Conservation (phyloP, 73 alveolate species). For the Paramecium biaurelia region DNA sequence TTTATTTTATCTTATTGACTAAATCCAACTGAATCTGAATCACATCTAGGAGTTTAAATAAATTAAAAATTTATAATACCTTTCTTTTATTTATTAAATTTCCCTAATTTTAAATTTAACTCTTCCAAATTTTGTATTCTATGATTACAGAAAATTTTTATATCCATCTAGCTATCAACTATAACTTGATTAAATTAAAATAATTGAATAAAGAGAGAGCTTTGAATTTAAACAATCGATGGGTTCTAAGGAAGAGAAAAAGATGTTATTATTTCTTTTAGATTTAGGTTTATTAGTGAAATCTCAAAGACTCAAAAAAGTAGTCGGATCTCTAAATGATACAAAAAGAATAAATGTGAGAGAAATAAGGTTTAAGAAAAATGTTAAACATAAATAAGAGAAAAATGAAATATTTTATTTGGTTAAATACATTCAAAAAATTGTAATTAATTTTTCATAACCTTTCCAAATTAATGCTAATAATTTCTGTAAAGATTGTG, state of each 20-base stretch:
- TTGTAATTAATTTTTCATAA: constrained; percentile 18
- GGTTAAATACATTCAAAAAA: constrained; percentile 67
- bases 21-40: background rate
- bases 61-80: too few species aligned
- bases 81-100: constrained; percentile 49
- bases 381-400: too few species aligned
- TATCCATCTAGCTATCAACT: constrained; percentile 15
- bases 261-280: too few species aligned
- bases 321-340: constrained; percentile 88
- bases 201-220: too few species aligned
- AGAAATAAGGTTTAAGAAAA: too few species aligned
- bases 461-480: constrained; percentile 25
- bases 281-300: too few species aligned
- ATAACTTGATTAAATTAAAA: too few species aligned
- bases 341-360: too few species aligned
- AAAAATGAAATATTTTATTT: too few species aligned
- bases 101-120: constrained; percentile 68
- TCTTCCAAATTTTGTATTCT: constrained; percentile 71
- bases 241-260: too few species aligned
- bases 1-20: constrained; percentile 30
- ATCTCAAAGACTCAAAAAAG: constrained; percentile 55
- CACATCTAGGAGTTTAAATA: background rate
- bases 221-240: too few species aligned
- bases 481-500: background rate
- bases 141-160: background rate